phyloP scores from a whole-genome alignment of 352 stramenopile species.

The Globisporangium recalcitrans region DNA sequence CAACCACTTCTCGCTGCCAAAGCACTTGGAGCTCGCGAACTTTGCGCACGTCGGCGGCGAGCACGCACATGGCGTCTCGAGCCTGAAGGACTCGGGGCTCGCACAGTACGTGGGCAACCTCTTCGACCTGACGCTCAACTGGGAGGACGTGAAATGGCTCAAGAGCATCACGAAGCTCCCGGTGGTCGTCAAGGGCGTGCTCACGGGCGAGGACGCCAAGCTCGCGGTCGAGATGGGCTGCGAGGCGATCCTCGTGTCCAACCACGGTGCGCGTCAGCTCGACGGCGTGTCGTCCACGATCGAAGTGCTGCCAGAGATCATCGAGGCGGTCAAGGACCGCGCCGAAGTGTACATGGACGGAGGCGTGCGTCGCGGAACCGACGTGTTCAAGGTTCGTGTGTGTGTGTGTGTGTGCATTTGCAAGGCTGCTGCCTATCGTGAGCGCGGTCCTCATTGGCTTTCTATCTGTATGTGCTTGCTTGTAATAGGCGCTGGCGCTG shows the following conservation, averaged over 20 bases:
- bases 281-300: constrained; percentile 89
- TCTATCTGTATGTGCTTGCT: constrained; percentile 12
- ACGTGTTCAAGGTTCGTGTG: constrained; percentile 89
- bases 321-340: constrained; percentile 71
- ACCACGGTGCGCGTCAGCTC: constrained; percentile 91
- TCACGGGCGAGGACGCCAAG: constrained; percentile 90
- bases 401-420: background rate
- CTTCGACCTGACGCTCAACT: constrained; percentile 94
- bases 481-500: constrained; percentile 84
- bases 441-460: background rate
- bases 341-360: constrained; percentile 93
- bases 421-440: background rate
- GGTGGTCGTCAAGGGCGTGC: constrained; percentile 92
- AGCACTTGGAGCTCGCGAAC: constrained; percentile 54
- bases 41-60: constrained; percentile 42
- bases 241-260: constrained; percentile 90
- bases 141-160: constrained; percentile 90
- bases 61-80: constrained; percentile 60
- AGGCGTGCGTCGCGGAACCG: constrained; percentile 92
- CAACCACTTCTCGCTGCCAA: constrained; percentile 87
- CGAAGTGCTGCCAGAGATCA: constrained; percentile 90
- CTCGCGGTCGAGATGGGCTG: constrained; percentile 89
- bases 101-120: constrained; percentile 62
- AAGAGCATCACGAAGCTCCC: constrained; percentile 89
- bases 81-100: constrained; percentile 42